Percentiles rank a stretch among this genome's conserved stretches.
Conservation (phyloP, 2,329 filamentous ascomycete genomes). For the Hirsutella thompsonii region DNA sequence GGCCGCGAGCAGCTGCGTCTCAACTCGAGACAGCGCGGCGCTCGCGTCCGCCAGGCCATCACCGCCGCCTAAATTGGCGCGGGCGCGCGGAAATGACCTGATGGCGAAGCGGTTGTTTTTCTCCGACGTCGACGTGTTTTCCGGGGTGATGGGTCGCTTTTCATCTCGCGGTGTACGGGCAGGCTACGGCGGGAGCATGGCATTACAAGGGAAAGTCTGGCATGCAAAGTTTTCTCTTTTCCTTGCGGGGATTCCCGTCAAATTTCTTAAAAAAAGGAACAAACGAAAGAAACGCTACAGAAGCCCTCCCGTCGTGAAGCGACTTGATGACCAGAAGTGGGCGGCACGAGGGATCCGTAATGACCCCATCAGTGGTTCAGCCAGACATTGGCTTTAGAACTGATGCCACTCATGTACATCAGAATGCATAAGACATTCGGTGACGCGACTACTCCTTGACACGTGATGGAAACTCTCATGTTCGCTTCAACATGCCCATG, state of each 20-base stretch:
- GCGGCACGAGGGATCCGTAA: no score
- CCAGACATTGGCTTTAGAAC: no score
- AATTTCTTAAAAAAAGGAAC: constrained; percentile 15
- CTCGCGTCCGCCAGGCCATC: constrained; percentile 50
- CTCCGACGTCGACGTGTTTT: constrained; percentile 7
- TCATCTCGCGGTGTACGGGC: constrained; percentile 24
- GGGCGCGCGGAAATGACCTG: constrained; percentile 1
- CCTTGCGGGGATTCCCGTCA: constrained; percentile 22
- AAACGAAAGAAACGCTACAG: constrained; percentile 3
- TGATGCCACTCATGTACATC: no score
- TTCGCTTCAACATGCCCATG: no score
- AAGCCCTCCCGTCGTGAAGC: not conserved
- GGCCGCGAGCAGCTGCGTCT: constrained; percentile 56
- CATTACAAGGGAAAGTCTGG: constrained; percentile 23
- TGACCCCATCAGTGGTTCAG: no score
- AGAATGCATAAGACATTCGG: no score
- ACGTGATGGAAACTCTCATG: no score
- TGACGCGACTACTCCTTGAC: no score
- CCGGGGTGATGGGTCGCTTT: constrained; percentile 20
- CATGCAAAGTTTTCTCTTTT: constrained; percentile 15
- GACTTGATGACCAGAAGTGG: no score
- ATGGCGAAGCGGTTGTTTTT: not conserved
- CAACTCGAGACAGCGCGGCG: constrained; percentile 84
- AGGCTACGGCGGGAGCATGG: constrained; percentile 24
- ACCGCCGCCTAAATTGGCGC: constrained; percentile 41